Evolutionary conservation across 1,139 yeast species (phyloP), one percentile per base, ranked within the genome.

Genomic region (Pneumocystis oryctolagi): DNA sequence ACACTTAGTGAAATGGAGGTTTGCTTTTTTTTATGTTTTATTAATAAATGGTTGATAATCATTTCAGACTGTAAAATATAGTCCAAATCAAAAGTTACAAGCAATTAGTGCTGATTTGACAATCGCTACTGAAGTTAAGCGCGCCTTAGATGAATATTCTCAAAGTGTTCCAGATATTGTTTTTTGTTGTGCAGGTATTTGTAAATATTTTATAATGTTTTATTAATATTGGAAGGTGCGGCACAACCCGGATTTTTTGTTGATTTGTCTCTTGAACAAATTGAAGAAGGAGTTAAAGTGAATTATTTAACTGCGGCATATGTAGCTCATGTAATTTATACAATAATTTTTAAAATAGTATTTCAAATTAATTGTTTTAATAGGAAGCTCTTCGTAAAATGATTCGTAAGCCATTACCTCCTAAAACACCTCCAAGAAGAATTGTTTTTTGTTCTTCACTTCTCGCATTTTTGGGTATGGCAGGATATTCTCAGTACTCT

Each of bases 401-500:
- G 79, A 69, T 70, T 42, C 64, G 34, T 35, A 65, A 58, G 67
- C 71, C 68, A 67, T 57, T 60, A 6, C 64, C 69, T 35, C 35
- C 67, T 34, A 39, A 57, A 3, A 30, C 59, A 57, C 14, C 59
- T 35, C 53, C 40, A 20, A 77, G 90, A 61, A 90, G 87, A 69
- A 73, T 94, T 5, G 79, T 92, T 3, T 77, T 88, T 57, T 83
- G 89, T 69, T 86, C 96, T 0, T 88, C 96, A 1, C 86, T 85
- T 5, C 83, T 85, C 3, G 89, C 95, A 1, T 82, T 85, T 68
- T 90, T 82, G 75, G 89, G 97, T 3, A 85, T 92, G 70, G 87
- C 89, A 61, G 99, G 99, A 0, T 94, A 94, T 72, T 78, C 83
- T 0, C 92, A 89, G 69, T 94, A 94, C 71, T 92, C 92, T 0